Base-by-base conservation (phyloP, 805 yeast genomes). In the Metahyphopichia silvanorum region DNA sequence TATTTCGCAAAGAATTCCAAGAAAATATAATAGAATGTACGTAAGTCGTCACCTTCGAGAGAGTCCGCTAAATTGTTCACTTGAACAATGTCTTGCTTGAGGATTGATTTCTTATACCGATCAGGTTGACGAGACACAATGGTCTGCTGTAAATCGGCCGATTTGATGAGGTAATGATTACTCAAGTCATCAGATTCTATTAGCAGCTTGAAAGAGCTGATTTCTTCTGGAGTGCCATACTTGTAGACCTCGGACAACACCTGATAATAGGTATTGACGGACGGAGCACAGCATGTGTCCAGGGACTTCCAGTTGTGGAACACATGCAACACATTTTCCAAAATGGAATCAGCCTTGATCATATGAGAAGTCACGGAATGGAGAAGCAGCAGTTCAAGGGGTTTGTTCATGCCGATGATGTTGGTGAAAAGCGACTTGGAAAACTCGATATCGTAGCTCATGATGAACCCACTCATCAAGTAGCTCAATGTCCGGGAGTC, bases 381-480 rank as follows among this genome's bases (percentile, higher is more conserved):
- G 3, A 66, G 37, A 5, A 65, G 39, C 2, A 40, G 17, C 4
- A 51, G 44, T 8, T 55, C 51, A 13, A 63, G 35, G 5, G 43
- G 53, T 16, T 42, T 44, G 9, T 44, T 40, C 41, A 45, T 41
- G 8, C 43, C 42, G n/a, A 50, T 36, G 5, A 60, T 27, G 33
- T 46, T 52, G 8, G 46, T 44, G 21, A 60, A 49, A 6, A 60
- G 29, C 4, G 34, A 33, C 37, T 55, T 59, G 23, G 64, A 50
- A 15, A 41, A 44, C 21, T 54, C 62, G 3, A 61, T 53, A 21
- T 66, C 68, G 38, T 55, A 64, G 40, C 52, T 59, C 25, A 42
- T 38, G 5, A 63, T 47, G 35, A 55, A 58, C 7, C 57, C 55
- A 16, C 50, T 46, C 29, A 66, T 36, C 5, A 53, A 43, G 34